A percentile compares a stretch with the other conserved stretches of the same genome.
Conservation (phyloP, 805 yeast species). For the Lipomyces yamanashiensis region DNA sequence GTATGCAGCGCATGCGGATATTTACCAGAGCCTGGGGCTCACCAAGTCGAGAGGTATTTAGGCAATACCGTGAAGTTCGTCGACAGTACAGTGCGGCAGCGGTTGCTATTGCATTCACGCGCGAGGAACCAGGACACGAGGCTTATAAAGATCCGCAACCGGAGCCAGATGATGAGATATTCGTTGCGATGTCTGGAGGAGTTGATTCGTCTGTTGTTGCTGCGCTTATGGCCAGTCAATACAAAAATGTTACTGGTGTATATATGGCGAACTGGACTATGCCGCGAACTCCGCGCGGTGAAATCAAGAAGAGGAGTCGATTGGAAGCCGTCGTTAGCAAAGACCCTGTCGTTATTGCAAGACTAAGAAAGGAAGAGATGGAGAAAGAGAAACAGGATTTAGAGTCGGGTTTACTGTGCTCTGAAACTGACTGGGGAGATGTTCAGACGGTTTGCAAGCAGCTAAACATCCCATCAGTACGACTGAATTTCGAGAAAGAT, state of each 20-base stretch:
- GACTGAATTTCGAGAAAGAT: slow-evolving; percentile 84
- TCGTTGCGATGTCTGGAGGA: slow-evolving; percentile 95
- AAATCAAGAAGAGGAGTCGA: slow-evolving; percentile 3
- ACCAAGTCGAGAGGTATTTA: not conserved
- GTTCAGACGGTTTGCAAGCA: slow-evolving; percentile 68
- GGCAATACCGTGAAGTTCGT: not conserved
- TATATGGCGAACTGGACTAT: slow-evolving; percentile 91
- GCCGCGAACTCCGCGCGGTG: slow-evolving; percentile 35
- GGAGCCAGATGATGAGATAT: slow-evolving; percentile 45
- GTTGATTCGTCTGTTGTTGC: slow-evolving; percentile 95
- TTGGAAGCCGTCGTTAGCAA: not conserved
- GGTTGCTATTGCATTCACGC: not conserved
- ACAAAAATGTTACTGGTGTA: slow-evolving; percentile 69
- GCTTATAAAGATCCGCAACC: slow-evolving; percentile 21
- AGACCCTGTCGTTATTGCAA: slow-evolving; percentile 9
- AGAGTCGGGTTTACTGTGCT: slow-evolving; percentile 39
- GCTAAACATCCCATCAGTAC: slow-evolving; percentile 67
- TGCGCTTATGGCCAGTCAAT: slow-evolving; percentile 56
- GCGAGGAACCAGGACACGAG: too few relatives aligned
- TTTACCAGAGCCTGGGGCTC: not conserved
- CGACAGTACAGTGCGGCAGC: not conserved
- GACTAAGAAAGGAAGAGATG: not conserved
- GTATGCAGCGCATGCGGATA: not conserved
- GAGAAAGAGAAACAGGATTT: slow-evolving; percentile 15
- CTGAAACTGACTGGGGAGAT: slow-evolving; percentile 87